A percentile compares a stretch with the other conserved stretches of the same genome.
Evolutionary conservation across 768 basidiomycete species (phyloP).

Genomic region (Xerocomellus amylosporus): DNA sequence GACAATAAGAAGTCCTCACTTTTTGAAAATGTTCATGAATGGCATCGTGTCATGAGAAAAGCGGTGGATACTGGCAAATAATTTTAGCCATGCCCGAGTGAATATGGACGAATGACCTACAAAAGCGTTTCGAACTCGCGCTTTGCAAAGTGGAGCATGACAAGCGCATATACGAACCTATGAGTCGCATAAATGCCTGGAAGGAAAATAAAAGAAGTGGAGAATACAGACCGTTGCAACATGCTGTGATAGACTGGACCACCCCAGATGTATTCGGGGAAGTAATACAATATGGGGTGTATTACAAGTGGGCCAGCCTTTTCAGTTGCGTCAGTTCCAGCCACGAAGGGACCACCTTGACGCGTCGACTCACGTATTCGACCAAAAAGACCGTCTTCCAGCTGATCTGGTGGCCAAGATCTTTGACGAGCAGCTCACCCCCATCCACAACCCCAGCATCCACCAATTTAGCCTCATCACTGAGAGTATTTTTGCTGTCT

Average conservation of each 20-base stretch:
- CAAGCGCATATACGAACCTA: conserved; percentile 69
- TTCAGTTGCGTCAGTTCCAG: conserved; percentile 1
- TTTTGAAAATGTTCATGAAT: conserved; percentile 77
- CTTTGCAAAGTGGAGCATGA: conserved; percentile 86
- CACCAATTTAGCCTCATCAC: conserved; percentile 59
- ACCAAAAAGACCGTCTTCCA: conserved; percentile 88
- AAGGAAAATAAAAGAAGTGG: not conserved
- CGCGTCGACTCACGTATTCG: conserved; percentile 78
- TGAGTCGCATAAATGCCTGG: conserved; percentile 6
- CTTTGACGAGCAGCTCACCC: conserved; percentile 75
- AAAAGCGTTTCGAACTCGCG: conserved; percentile 91
- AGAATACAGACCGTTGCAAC: conserved; percentile 61
- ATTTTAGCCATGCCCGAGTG: not conserved
- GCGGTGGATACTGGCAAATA: conserved; percentile 70
- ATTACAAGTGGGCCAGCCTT: conserved; percentile 87
- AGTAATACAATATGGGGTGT: conserved; percentile 80
- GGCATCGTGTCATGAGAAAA: conserved; percentile 98
- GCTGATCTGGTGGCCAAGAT: conserved; percentile 84
- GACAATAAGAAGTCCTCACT: conserved; percentile 49
- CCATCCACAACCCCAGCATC: conserved; percentile 58
- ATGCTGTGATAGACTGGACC: conserved; percentile 65
- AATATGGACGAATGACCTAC: conserved; percentile 40
- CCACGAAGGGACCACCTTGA: not conserved
- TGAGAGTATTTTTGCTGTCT: conserved; percentile 57
- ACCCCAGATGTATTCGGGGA: conserved; percentile 69